phyloP scores from a whole-genome alignment of 176 grass and related monocot species.

The Bonia amplexicaulis region DNA sequence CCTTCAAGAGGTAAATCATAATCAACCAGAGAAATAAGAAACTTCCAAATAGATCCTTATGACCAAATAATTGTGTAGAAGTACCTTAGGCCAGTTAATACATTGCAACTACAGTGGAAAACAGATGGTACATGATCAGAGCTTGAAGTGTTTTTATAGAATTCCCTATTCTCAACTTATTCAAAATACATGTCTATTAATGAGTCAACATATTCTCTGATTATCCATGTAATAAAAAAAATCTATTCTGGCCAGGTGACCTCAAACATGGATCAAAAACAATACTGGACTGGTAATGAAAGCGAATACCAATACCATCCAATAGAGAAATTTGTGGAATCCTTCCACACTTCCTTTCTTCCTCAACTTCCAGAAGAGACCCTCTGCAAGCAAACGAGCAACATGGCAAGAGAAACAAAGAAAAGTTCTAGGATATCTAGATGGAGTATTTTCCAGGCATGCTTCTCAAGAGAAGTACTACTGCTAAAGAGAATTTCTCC shows the following conservation, averaged over 20 bases:
- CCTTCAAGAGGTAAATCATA: slow-evolving; percentile 74
- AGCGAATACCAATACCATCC: slow-evolving; percentile 54
- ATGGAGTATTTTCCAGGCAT: slow-evolving; percentile 63
- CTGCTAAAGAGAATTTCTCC: slow-evolving; percentile 64
- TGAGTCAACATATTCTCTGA: too few species aligned
- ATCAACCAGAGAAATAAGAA: neutral
- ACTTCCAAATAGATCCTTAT: neutral
- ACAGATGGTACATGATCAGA: too few species aligned
- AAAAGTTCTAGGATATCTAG: slow-evolving; percentile 27
- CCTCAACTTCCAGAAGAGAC: slow-evolving; percentile 15
- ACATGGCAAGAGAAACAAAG: slow-evolving; percentile 20
- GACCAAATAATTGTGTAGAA: neutral
- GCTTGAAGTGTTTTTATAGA: too few species aligned
- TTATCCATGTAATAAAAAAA: neutral
- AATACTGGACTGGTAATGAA: slow-evolving; percentile 56
- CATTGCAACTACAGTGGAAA: too few species aligned
- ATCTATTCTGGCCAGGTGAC: slow-evolving; percentile 43
- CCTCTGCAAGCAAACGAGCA: slow-evolving; percentile 6
- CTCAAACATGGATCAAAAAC: slow-evolving; percentile 62
- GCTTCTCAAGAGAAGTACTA: slow-evolving; percentile 67
- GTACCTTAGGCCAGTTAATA: too few species aligned
- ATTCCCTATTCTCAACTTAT: neutral
- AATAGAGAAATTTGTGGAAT: slow-evolving; percentile 43
- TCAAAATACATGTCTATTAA: neutral
- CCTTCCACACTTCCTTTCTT: slow-evolving; percentile 36